phyloP scores from a whole-genome alignment of 345 rosid species.

The Syzygium grande region DNA sequence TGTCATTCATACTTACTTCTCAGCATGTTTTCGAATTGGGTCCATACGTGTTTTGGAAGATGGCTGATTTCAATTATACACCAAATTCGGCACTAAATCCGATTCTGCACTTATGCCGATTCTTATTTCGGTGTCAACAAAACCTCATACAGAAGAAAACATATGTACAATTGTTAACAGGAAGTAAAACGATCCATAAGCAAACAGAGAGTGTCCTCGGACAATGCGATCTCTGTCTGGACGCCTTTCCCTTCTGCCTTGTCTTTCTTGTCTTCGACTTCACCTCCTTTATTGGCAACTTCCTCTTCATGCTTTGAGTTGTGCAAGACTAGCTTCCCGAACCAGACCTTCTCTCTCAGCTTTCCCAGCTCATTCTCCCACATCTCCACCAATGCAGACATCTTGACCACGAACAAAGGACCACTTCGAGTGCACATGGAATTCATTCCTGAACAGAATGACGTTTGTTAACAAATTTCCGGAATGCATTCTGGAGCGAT shows the following conservation, averaged over 20 bases:
- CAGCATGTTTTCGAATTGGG: too few relatives aligned
- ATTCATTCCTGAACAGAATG: too few relatives aligned
- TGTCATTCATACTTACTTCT: too few relatives aligned
- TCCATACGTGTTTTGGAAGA: too few relatives aligned
- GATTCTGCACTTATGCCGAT: too few relatives aligned
- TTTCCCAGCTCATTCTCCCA: constrained; percentile 14
- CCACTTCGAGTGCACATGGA: not conserved
- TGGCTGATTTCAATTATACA: too few relatives aligned
- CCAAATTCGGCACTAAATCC: too few relatives aligned
- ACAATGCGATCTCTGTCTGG: not conserved
- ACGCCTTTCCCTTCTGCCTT: not conserved
- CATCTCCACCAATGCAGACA: constrained; percentile 37
- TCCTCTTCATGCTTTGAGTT: not conserved
- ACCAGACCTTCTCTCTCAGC: constrained; percentile 5
- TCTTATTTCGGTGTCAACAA: too few relatives aligned
- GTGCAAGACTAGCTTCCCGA: not conserved
- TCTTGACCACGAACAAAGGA: not conserved
- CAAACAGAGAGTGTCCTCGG: not conserved
- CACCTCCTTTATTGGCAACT: not conserved
- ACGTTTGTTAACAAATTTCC: too few relatives aligned
- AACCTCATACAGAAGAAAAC: not conserved
- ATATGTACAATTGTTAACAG: not conserved
- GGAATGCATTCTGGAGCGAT: too few relatives aligned
- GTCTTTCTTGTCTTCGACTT: not conserved
- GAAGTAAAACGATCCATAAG: constrained; percentile 1